Evolutionary conservation across 306 rosid genomes (phyloP).

Genomic region (Fragaria nilgerrensis): DNA sequence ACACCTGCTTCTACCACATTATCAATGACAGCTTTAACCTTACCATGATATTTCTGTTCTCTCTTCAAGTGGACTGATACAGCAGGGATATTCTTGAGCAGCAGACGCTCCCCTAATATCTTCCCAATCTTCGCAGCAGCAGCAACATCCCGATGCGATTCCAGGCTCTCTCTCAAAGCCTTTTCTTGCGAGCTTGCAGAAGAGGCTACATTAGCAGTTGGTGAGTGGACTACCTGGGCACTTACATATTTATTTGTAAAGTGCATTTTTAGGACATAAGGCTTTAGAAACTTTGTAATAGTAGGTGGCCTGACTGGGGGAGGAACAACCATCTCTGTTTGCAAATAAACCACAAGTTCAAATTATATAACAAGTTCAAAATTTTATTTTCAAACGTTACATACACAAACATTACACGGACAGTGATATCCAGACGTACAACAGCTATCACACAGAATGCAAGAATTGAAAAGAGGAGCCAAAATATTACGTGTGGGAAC

Average conservation of each 20-base stretch:
- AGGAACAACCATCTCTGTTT: conserved; percentile 64
- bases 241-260: conserved; percentile 76
- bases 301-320: conserved; percentile 71
- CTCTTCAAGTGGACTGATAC: conserved; percentile 75
- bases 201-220: conserved; percentile 82
- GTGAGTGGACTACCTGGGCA: conserved; percentile 74
- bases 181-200: conserved; percentile 85
- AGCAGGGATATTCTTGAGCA: conserved; percentile 70
- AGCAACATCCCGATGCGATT: conserved; percentile 64
- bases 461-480: neutral
- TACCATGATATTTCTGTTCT: conserved; percentile 91
- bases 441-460: neutral
- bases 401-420: neutral
- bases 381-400: neutral
- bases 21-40: conserved; percentile 77
- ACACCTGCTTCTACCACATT: conserved; percentile 73
- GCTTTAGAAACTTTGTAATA: conserved; percentile 65
- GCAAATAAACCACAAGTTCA: neutral
- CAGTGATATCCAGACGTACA: neutral
- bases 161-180: conserved; percentile 61
- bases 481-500: neutral
- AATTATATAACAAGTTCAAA: neutral
- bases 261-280: conserved; percentile 82
- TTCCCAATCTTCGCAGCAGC: conserved; percentile 91
- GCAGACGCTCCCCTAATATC: conserved; percentile 76